These are phyloP conservation scores for Apiospora sp. DNA, from an alignment of 2,329 filamentous ascomycete genomes.

Conservation along the genomic window DNA sequence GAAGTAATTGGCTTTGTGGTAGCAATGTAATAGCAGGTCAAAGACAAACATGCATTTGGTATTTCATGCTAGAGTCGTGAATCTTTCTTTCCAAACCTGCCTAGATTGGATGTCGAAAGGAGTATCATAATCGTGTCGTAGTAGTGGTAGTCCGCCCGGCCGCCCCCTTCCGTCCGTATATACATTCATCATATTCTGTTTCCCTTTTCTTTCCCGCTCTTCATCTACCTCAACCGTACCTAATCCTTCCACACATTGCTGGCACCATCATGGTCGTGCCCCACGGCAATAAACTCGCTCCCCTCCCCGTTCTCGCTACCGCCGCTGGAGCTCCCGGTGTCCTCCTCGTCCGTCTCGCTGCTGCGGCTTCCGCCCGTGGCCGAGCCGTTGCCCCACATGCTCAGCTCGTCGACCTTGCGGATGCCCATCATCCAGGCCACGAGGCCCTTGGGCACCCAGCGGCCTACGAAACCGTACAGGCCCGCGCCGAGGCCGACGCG, in stretches of 20 bases:
- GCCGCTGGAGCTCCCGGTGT: conserved; percentile 34
- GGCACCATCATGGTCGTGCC: conserved; percentile 50
- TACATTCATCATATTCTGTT: not conserved
- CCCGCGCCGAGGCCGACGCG: conserved; percentile 86
- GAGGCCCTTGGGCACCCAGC: conserved; percentile 77
- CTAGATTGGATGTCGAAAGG: not conserved
- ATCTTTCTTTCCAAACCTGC: not conserved
- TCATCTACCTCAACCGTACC: too few relatives aligned
- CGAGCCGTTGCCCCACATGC: conserved; percentile 57
- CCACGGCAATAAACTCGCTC: conserved; percentile 60
- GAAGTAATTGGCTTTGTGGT: too few relatives aligned
- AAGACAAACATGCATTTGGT: not conserved
- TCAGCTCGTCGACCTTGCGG: conserved; percentile 65
- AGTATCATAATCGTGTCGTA: conserved; percentile 27
- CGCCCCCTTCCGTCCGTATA: not conserved
- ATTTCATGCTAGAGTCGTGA: conserved; percentile 21
- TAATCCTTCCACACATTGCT: conserved; percentile 53
- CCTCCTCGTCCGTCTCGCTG: conserved; percentile 47
- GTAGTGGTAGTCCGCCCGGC: not conserved
- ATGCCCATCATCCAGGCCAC: conserved; percentile 96
- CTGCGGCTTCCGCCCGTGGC: conserved; percentile 39
- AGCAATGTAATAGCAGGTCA: not conserved
- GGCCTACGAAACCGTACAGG: conserved; percentile 85
- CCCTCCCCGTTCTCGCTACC: conserved; percentile 46
- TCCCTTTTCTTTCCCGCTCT: not conserved